Percentiles rank a stretch among this genome's conserved stretches.
These are phyloP conservation scores for Penicillium hordei DNA, from an alignment of 2,329 filamentous ascomycete species.

Conservation along the genomic window DNA sequence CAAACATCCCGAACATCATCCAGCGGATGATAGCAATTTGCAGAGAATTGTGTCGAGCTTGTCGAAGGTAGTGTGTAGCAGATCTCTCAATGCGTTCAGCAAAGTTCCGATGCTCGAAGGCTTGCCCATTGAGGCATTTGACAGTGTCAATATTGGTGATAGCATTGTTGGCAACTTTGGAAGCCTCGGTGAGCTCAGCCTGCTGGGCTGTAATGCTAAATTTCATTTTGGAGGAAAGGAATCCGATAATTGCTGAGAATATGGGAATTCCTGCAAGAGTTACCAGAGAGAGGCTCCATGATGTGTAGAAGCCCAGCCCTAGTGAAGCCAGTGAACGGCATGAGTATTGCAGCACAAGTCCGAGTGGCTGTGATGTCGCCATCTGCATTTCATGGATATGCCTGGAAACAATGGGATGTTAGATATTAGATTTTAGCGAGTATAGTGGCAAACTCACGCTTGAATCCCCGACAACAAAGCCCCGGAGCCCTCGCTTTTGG, in stretches of 20 bases:
- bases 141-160: conserved; percentile 77
- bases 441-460: conserved; percentile 57
- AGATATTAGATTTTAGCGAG: not conserved
- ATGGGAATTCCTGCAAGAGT: conserved; percentile 72
- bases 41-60: conserved; percentile 66
- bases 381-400: conserved; percentile 80
- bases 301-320: conserved; percentile 71
- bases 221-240: conserved; percentile 62
- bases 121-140: conserved; percentile 78
- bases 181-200: conserved; percentile 64
- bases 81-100: conserved; percentile 56
- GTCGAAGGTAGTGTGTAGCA: conserved; percentile 62
- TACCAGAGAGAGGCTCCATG: conserved; percentile 81
- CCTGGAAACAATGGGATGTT: conserved; percentile 46
- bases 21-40: conserved; percentile 74
- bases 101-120: conserved; percentile 69
- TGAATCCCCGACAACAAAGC: conserved; percentile 72
- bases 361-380: conserved; percentile 76
- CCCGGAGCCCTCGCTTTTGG: conserved; percentile 66
- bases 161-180: conserved; percentile 69
- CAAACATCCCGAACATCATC: conserved; percentile 75
- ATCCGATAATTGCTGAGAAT: conserved; percentile 59
- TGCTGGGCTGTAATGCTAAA: conserved; percentile 69
- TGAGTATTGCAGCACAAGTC: conserved; percentile 64
- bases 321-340: conserved; percentile 67